phyloP scores from a whole-genome alignment of 108 stramenopile species.

The Nannochloropsis salina region DNA sequence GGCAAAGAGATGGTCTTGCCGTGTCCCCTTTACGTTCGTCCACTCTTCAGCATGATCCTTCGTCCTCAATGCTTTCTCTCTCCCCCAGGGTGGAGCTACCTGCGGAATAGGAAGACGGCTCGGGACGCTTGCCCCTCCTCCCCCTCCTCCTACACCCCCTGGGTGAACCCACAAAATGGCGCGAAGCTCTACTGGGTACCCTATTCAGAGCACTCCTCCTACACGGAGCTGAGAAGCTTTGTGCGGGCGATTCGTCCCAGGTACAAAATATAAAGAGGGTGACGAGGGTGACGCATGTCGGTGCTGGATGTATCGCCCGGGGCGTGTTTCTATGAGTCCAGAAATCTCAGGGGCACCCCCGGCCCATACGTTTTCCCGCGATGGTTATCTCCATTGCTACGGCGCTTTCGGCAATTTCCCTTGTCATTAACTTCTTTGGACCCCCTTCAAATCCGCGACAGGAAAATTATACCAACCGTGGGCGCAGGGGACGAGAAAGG shows the following conservation, averaged over 20 bases:
- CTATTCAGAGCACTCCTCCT: conserved; percentile 50
- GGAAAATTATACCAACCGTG: conserved; percentile 40
- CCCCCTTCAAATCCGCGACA: neutral
- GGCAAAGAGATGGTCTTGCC: no score
- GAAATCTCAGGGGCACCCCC: neutral
- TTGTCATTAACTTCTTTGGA: neutral
- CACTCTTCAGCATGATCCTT: neutral
- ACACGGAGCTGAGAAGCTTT: conserved; percentile 46
- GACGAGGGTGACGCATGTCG: no score
- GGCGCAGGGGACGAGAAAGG: conserved; percentile 21
- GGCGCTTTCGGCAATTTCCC: neutral
- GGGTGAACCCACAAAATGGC: neutral
- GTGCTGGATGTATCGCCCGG: no score
- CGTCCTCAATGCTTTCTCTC: neutral
- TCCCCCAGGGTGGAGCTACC: neutral
- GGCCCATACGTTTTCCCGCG: neutral
- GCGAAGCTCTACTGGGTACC: conserved; percentile 49
- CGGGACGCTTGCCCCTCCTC: neutral
- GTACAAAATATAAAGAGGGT: neutral
- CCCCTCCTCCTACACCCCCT: neutral
- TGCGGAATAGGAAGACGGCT: neutral
- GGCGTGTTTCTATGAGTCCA: no score
- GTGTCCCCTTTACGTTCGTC: no score
- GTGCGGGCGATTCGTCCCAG: conserved; percentile 35
- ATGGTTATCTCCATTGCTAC: neutral